Conservation (phyloP, 495 filamentous ascomycete species). For the Immersiella caudata region DNA sequence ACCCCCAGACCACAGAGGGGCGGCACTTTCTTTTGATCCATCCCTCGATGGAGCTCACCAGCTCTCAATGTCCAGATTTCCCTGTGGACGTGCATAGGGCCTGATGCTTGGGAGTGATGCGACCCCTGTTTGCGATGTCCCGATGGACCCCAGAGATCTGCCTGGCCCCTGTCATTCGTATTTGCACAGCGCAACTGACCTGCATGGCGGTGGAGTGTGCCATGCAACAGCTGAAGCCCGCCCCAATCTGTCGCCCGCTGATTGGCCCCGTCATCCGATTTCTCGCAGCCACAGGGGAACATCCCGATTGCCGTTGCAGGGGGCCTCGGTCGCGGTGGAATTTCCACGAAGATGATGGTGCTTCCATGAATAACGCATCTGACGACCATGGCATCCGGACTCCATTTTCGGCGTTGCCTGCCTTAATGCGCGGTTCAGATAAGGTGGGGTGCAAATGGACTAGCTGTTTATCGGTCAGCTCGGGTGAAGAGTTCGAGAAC, state of each 20-base stretch:
- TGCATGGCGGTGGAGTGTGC: not conserved
- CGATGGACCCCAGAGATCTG: conserved; percentile 3
- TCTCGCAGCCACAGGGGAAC: not conserved
- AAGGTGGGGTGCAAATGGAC: not conserved
- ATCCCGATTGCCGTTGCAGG: not conserved
- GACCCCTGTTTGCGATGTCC: conserved; percentile 3
- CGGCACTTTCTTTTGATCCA: conserved; percentile 6
- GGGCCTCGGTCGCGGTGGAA: not conserved
- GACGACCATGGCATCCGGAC: not conserved
- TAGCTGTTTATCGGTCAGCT: not conserved
- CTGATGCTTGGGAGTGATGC: not conserved
- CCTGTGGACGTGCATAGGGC: not conserved
- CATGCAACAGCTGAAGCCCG: not conserved
- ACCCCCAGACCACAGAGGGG: not conserved
- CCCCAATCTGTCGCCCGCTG: not conserved
- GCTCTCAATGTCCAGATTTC: not conserved
- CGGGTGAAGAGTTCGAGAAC: not conserved
- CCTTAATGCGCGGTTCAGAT: not conserved
- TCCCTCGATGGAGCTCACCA: not conserved
- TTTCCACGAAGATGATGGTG: not conserved
- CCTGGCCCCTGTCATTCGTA: conserved; percentile 15
- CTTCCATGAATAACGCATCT: not conserved
- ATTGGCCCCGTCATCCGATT: not conserved
- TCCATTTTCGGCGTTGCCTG: not conserved
- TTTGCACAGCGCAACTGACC: conserved; percentile 5